These are phyloP conservation scores for Phoma sp. DNA, from an alignment of 2,329 filamentous ascomycete genomes.

Conservation along the genomic window DNA sequence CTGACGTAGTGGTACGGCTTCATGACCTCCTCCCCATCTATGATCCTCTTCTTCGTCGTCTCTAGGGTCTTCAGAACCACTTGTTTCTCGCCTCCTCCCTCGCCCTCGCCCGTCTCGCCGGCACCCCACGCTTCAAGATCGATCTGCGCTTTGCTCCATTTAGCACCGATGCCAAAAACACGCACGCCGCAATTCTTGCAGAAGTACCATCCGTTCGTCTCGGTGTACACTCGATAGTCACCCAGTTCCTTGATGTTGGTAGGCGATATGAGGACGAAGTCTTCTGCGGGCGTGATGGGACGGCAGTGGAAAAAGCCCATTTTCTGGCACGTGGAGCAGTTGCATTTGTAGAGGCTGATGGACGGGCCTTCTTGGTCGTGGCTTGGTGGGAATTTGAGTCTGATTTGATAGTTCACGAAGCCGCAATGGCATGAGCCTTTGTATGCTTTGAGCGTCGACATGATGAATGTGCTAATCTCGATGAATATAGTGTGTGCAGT, in stretches of 20 bases:
- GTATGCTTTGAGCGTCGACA: slow-evolving; percentile 32
- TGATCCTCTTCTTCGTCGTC: slow-evolving; percentile 11
- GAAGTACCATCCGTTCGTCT: slow-evolving; percentile 52
- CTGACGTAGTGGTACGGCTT: slow-evolving; percentile 36
- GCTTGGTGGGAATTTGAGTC: slow-evolving; percentile 51
- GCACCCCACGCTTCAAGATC: slow-evolving; percentile 33
- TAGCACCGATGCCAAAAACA: slow-evolving; percentile 49
- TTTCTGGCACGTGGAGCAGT: slow-evolving; percentile 59
- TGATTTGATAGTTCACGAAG: slow-evolving; percentile 51
- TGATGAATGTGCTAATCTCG: slow-evolving; percentile 1
- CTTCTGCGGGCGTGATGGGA: slow-evolving; percentile 43
- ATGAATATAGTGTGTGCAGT: too few relatives aligned
- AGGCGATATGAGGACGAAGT: slow-evolving; percentile 57
- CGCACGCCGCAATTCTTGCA: slow-evolving; percentile 56
- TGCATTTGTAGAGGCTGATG: slow-evolving; percentile 52
- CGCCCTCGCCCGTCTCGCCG: slow-evolving; percentile 13
- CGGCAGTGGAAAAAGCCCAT: slow-evolving; percentile 56
- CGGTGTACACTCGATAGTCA: slow-evolving; percentile 48
- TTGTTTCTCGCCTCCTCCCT: slow-evolving; percentile 15
- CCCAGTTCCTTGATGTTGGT: slow-evolving; percentile 44
- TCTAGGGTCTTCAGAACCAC: slow-evolving; percentile 31
- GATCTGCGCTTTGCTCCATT: slow-evolving; percentile 29
- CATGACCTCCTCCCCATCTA: slow-evolving; percentile 21
- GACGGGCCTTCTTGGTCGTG: slow-evolving; percentile 19
- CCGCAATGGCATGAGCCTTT: slow-evolving; percentile 58